phyloP scores from a whole-genome alignment of 2,329 filamentous ascomycete species.

The Paradendryphiella salina region DNA sequence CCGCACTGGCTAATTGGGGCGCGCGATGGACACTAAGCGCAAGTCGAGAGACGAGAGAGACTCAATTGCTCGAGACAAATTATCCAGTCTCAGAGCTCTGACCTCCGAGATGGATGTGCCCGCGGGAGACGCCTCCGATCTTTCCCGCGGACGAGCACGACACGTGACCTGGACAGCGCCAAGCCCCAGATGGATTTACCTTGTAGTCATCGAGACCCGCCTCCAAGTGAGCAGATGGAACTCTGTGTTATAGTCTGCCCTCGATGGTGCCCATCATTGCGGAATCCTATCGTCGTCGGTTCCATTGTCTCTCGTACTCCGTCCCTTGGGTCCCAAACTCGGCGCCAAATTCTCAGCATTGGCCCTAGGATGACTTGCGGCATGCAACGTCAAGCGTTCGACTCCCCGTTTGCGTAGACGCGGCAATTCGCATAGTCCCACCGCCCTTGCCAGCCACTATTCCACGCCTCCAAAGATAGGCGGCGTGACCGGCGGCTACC shows the following conservation, averaged over 20 bases:
- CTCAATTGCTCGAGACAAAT: slow-evolving; percentile 5
- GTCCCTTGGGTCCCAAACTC: slow-evolving; percentile 2
- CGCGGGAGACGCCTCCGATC: slow-evolving; percentile 8
- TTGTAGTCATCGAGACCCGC: neutral
- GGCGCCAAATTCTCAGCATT: slow-evolving; percentile 5
- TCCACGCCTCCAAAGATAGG: neutral
- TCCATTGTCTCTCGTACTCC: slow-evolving; percentile 1
- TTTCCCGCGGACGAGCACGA: neutral
- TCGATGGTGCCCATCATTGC: no score
- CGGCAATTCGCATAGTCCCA: slow-evolving; percentile 23
- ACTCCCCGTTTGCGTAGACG: slow-evolving; percentile 24
- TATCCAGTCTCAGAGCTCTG: slow-evolving; percentile 5
- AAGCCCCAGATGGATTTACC: neutral
- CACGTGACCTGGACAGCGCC: slow-evolving; percentile 6
- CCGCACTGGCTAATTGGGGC: slow-evolving; percentile 13
- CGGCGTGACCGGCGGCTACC: neutral
- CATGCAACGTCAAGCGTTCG: slow-evolving; percentile 18
- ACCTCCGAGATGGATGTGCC: slow-evolving; percentile 1
- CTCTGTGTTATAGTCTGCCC: no score
- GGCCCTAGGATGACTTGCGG: slow-evolving; percentile 8
- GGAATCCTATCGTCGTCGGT: neutral
- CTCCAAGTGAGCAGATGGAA: no score
- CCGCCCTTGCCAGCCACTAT: slow-evolving; percentile 15
- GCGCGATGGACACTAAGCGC: slow-evolving; percentile 5
- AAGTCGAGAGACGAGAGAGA: slow-evolving; percentile 1